phyloP scores from a whole-genome alignment of 2,329 filamentous ascomycete species.

The Phialemoniopsis sp. region DNA sequence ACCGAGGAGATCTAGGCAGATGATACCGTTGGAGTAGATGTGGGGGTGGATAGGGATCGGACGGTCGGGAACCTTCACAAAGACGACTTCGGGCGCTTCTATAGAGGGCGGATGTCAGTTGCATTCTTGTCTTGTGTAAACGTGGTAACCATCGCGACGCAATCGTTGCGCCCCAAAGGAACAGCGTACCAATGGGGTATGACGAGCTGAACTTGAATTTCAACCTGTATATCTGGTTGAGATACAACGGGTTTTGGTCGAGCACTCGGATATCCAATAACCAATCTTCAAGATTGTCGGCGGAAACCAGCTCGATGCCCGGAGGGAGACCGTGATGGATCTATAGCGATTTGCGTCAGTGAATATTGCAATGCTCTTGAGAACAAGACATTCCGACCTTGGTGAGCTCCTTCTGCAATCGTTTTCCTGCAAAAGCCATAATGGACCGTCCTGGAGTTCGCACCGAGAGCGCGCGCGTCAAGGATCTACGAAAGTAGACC shows the following conservation, averaged over 20 bases:
- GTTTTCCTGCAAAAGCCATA: conserved; percentile 45
- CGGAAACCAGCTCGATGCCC: conserved; percentile 73
- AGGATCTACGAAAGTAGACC: too few relatives aligned
- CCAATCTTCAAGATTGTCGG: conserved; percentile 87
- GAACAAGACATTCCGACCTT: conserved; percentile 36
- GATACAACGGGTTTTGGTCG: conserved; percentile 85
- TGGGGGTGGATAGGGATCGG: conserved; percentile 93
- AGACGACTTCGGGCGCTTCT: conserved; percentile 96
- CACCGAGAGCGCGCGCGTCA: too few relatives aligned
- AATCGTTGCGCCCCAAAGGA: background rate
- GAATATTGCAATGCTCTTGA: background rate
- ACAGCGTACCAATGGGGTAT: conserved; percentile 81
- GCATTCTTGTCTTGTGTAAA: conserved; percentile 1
- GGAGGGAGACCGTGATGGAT: conserved; percentile 55
- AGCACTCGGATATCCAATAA: conserved; percentile 86
- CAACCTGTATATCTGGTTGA: conserved; percentile 73
- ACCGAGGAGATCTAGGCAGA: conserved; percentile 90
- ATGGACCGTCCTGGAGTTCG: too few relatives aligned
- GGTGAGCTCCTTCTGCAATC: conserved; percentile 54
- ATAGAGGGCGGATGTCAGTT: conserved; percentile 1
- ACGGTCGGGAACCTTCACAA: conserved; percentile 61
- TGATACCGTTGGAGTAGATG: conserved; percentile 98
- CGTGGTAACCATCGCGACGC: conserved; percentile 1
- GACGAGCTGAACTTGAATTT: conserved; percentile 79
- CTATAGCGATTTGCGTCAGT: conserved; percentile 23